Conservation (phyloP, 305 asterid species). For the Ilex paraguariensis region DNA sequence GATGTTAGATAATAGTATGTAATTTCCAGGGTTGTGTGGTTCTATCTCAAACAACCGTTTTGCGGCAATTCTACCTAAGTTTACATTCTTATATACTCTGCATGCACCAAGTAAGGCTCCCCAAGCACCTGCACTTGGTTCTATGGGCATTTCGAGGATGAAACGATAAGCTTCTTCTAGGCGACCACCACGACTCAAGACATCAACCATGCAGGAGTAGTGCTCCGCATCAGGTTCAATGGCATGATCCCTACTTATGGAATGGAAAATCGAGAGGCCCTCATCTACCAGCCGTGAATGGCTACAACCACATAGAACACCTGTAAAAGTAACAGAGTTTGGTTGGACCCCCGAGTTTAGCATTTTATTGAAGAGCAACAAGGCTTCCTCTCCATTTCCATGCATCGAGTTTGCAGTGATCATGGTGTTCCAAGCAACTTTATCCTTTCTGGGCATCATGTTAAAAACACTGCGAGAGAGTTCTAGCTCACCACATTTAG, state of each 20-base stretch:
- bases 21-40: constrained; percentile 61
- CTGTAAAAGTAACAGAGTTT: constrained; percentile 57
- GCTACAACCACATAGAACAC: constrained; percentile 65
- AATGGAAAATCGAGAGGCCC: constrained; percentile 44
- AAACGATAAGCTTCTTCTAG: constrained; percentile 51
- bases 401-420: constrained; percentile 64
- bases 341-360: constrained; percentile 42
- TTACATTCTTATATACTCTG: constrained; percentile 46
- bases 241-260: constrained; percentile 42
- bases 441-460: constrained; percentile 43
- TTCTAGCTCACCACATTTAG: constrained; percentile 56
- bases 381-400: constrained; percentile 53
- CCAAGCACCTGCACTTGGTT: constrained; percentile 63
- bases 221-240: constrained; percentile 67
- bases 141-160: constrained; percentile 50
- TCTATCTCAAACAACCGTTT: constrained; percentile 52
- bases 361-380: constrained; percentile 50
- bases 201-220: constrained; percentile 63
- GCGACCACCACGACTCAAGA: constrained; percentile 65
- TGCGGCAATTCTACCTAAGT: constrained; percentile 52
- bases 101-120: constrained; percentile 76
- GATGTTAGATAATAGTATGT: constrained; percentile 53
- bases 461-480: constrained; percentile 35
- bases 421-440: constrained; percentile 69
- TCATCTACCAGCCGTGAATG: constrained; percentile 59